Base-by-base conservation (phyloP, 164 flowering plant species). In the Santalum album region DNA sequence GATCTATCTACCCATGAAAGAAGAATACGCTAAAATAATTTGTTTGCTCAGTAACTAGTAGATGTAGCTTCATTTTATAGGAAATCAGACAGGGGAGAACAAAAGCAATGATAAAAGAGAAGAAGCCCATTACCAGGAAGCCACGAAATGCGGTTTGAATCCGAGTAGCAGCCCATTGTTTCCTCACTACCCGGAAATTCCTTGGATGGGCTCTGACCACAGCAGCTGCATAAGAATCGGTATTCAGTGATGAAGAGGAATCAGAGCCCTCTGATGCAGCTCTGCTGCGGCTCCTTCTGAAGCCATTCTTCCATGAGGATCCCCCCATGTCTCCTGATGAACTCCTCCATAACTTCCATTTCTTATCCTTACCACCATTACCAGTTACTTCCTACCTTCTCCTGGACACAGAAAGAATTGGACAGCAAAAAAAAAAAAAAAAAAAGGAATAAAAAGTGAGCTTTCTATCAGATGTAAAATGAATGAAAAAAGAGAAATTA, bases 331-430 rank as follows among this genome's bases (percentile, higher is more conserved):
- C 88, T 7, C 79, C 78, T 1, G 88, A 82, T 18, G 78, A 65
- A 50, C 72, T 75, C 58, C 80, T 74, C 83, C 83, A 83, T 10
- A 80, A 66, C 78, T 45, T 83, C 85, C 89, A 83, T 47, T 75
- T 83, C 64, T 63, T 78, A 56, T 63, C 50, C 63, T 72, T 78
- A 3, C 17, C 17, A 32, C 12, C 10, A 7, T 12, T 12, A 32
- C 36, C 36, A 32, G 42, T 15, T 38, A 2, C 67, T 62, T 21
- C 61, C 58, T 9, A n/a, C 55, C 62, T 82, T 82, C 26, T 71
- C 80, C 80, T 76, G 29, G 27, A 64, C 1, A 29, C 34, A 9
- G 6, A 29, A 29, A 9, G 34, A 9, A 9, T 40, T 14, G 6
- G 47, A 15, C 44, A 42, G 7, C 5, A 42, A n/a, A 42, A n/a